Base-by-base conservation (phyloP, 116 monocot genomes). In the Cymodocea nodosa region DNA sequence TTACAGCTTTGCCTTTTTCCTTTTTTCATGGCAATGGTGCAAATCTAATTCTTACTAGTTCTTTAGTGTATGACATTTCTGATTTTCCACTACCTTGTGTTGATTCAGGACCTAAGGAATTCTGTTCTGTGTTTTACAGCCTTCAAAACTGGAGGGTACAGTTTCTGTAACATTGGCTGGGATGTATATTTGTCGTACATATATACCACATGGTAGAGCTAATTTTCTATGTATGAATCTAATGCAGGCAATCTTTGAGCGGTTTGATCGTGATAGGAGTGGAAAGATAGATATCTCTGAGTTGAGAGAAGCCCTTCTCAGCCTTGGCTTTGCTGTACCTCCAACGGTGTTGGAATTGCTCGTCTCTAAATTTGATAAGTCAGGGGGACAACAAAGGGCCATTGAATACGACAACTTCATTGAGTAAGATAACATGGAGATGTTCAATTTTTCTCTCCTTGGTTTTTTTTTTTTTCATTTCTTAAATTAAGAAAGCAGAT, bases 131-230 rank as follows among this genome's bases (percentile, higher is more conserved):
- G 50, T 97, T 85, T 63, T 90, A 88, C 82, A 87, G 97, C 68
- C 97, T 97, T 67, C 90, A 90, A 76, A 90, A 80, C 64, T 97
- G 97, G 97, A 87, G 97, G 87, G 97, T 97, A 81, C 24, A 20
- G 24, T 9, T 65, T 9, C 25, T 1, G 51, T 40, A 49, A 23
- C 50, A 50, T 12, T 24, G 12, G 23, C 23, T 50, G 17, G 4
- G 54, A 20, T 54, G 6, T 54, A n/a, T 1, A 15, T n/a, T 54
- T 54, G n/a, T 18, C 30, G 18, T 54, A 44, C 44, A 8, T 12
- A 44, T 12, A 44, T 22, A 58, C 24, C 23, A 56, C 22, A 0
- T 56, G 30, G 44, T 8, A 58, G 23, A 58, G 22, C 58, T 58
- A 13, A 14, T 25, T 22, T 23, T 20, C 25, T 12, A 58, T 58